phyloP scores from a whole-genome alignment of 2,329 filamentous ascomycete genomes.

The Ophiostoma perfectum region DNA sequence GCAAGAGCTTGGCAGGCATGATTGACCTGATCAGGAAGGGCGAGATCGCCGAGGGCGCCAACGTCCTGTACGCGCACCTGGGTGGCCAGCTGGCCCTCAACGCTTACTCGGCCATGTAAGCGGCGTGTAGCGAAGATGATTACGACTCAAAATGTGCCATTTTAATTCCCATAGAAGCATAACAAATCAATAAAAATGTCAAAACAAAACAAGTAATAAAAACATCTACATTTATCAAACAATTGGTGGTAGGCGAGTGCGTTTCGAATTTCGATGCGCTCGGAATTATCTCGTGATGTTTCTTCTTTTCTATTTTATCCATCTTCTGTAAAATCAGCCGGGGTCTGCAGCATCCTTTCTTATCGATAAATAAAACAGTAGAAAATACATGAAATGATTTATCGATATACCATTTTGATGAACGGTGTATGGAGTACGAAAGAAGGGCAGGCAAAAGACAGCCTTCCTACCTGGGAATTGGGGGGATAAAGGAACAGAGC shows the following conservation, averaged over 20 bases:
- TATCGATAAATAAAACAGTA: too few species aligned
- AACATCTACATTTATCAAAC: too few species aligned
- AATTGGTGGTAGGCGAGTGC: too few species aligned
- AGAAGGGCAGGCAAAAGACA: not conserved
- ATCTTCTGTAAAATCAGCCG: too few species aligned
- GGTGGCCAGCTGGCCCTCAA: conserved; percentile 66
- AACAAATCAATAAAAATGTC: not conserved
- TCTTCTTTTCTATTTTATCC: too few species aligned
- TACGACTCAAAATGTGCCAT: conserved; percentile 6
- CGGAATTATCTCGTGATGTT: too few species aligned
- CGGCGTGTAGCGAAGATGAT: not conserved
- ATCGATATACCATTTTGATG: not conserved
- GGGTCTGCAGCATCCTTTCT: too few species aligned
- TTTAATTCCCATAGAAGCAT: conserved; percentile 8
- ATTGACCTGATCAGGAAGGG: conserved; percentile 60
- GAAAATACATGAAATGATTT: not conserved
- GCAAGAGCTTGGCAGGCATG: conserved; percentile 68
- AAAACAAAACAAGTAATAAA: not conserved
- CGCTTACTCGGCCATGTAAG: conserved; percentile 51
- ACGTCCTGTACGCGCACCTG: conserved; percentile 65
- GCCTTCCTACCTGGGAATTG: not conserved
- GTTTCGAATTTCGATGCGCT: too few species aligned
- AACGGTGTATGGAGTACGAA: not conserved
- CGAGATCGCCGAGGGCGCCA: conserved; percentile 54
- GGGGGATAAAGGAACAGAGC: not conserved